These are phyloP conservation scores for Amanita inopinata DNA, from an alignment of 768 basidiomycete species.

Conservation along the genomic window DNA sequence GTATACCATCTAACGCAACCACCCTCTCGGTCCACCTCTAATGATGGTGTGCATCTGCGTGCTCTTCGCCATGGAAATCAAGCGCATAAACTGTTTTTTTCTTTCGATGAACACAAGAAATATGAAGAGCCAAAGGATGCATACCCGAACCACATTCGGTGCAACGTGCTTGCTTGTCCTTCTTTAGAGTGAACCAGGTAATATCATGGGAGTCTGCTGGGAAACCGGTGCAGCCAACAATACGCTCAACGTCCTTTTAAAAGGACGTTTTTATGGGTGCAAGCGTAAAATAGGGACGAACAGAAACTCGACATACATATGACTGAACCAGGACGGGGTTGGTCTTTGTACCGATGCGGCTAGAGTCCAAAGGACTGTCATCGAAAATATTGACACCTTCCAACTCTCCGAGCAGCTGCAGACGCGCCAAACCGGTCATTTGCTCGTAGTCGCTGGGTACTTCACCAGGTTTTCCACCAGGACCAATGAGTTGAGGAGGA, in stretches of 20 bases:
- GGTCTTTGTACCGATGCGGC: conserved; percentile 77
- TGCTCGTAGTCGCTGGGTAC: conserved; percentile 83
- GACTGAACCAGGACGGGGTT: conserved; percentile 85
- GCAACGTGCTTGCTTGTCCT: conserved; percentile 71
- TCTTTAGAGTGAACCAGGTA: conserved; percentile 66
- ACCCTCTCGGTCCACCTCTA: conserved; percentile 18
- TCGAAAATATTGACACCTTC: conserved; percentile 90
- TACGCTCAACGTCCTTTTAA: conserved; percentile 64
- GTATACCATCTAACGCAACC: conserved; percentile 8
- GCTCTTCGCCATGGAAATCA: conserved; percentile 57
- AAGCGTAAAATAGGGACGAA: conserved; percentile 6
- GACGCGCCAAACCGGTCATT: conserved; percentile 93
- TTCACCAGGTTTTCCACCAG: conserved; percentile 62
- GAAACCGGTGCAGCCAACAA: conserved; percentile 90
- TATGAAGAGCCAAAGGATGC: conserved; percentile 18
- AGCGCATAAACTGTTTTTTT: conserved; percentile 52
- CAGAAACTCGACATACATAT: conserved; percentile 49
- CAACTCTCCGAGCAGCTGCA: conserved; percentile 83
- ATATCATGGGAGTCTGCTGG: conserved; percentile 95
- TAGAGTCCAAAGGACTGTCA: conserved; percentile 72
- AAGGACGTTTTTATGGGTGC: not conserved
- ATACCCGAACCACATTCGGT: conserved; percentile 88
- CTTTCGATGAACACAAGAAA: not conserved
- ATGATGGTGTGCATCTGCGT: conserved; percentile 40
- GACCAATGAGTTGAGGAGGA: conserved; percentile 59